phyloP scores from a whole-genome alignment of 2,329 filamentous ascomycete species.

The Juglanconis juglandina region DNA sequence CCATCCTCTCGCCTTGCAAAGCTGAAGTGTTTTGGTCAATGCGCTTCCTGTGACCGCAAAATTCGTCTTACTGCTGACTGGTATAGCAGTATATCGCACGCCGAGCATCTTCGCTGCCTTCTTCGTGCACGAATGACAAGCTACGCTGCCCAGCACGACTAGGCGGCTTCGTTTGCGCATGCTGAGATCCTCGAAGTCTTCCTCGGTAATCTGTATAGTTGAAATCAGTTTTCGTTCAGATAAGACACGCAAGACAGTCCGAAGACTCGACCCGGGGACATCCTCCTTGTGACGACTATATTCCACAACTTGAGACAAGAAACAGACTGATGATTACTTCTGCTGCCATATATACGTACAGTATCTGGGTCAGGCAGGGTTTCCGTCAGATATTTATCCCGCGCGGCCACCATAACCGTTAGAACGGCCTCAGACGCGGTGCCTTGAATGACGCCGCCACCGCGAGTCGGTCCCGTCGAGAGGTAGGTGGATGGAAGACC shows the following conservation, averaged over 20 bases:
- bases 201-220: constrained; percentile 27
- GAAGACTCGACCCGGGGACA: background rate
- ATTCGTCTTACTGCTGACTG: constrained; percentile 58
- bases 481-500: constrained; percentile 70
- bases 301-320: background rate
- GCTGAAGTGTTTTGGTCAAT: constrained; percentile 59
- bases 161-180: constrained; percentile 66
- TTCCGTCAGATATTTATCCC: constrained; percentile 71
- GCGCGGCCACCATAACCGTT: constrained; percentile 80
- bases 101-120: constrained; percentile 86
- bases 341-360: constrained; percentile 23
- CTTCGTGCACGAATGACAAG: constrained; percentile 78
- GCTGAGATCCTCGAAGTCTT: constrained; percentile 66
- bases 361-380: constrained; percentile 42
- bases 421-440: constrained; percentile 84
- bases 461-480: constrained; percentile 63
- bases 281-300: constrained; percentile 23
- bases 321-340: background rate
- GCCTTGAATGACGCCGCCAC: constrained; percentile 92
- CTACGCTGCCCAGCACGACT: constrained; percentile 75
- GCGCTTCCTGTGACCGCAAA: constrained; percentile 67
- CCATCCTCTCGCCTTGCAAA: constrained; percentile 65
- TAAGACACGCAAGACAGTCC: background rate
- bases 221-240: background rate
- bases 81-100: constrained; percentile 70